These are phyloP conservation scores for Passiflora organensis DNA, from an alignment of 345 rosid genomes.

Conservation along the genomic window DNA sequence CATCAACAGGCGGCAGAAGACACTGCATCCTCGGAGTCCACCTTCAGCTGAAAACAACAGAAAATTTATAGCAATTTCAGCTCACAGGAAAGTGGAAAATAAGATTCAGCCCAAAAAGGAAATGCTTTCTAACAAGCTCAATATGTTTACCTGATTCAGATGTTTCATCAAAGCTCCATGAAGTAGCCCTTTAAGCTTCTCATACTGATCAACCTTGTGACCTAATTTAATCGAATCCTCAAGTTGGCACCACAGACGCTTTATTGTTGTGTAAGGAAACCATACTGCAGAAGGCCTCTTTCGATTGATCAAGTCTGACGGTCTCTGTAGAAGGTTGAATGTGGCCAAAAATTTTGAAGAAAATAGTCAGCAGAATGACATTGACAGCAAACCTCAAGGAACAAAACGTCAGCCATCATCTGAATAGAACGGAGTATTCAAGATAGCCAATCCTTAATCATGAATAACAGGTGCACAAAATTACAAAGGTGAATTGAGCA, in stretches of 20 bases:
- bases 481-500: too few relatives aligned
- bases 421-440: too few relatives aligned
- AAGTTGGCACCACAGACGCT: slow-evolving; percentile 73
- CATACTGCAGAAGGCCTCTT: slow-evolving; percentile 67
- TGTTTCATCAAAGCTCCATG: slow-evolving; percentile 62
- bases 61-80: neutral
- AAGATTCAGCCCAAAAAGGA: neutral
- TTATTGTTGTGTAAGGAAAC: slow-evolving; percentile 78
- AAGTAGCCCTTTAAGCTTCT: slow-evolving; percentile 61
- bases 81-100: neutral
- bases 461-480: too few relatives aligned
- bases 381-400: neutral
- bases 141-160: slow-evolving; percentile 57
- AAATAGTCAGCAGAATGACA: slow-evolving; percentile 6
- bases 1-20: slow-evolving; percentile 32
- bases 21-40: slow-evolving; percentile 65
- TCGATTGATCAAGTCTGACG: slow-evolving; percentile 58
- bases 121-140: neutral
- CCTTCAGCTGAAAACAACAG: slow-evolving; percentile 55
- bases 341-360: slow-evolving; percentile 7
- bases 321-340: slow-evolving; percentile 49
- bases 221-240: slow-evolving; percentile 52
- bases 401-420: too few relatives aligned
- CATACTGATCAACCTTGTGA: slow-evolving; percentile 65
- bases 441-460: too few relatives aligned